Evolutionary conservation across 345 rosid species (phyloP).

Genomic region (Kernera saxatilis): DNA sequence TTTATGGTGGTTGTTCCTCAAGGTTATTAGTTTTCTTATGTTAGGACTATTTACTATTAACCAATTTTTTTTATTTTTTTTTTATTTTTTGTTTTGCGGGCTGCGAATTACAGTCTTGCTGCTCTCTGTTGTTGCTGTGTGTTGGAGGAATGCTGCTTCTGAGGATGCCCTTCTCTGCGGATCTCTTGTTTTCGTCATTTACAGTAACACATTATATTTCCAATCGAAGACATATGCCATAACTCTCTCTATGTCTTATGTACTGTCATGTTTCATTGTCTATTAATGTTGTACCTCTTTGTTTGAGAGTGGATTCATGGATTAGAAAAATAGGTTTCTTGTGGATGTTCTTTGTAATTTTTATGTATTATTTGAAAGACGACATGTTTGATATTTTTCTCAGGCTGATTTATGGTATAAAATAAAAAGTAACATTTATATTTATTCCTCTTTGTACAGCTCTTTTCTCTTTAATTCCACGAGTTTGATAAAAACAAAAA

Average conservation of each 20-base stretch:
- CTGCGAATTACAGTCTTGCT: constrained; percentile 39
- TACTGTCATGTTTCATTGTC: constrained; percentile 7
- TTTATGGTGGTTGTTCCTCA: no score
- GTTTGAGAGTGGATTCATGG: neutral
- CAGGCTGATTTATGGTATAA: no score
- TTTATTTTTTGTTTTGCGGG: neutral
- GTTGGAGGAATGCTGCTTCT: constrained; percentile 50
- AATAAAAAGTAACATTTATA: neutral
- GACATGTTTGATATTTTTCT: neutral
- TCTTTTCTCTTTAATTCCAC: neutral
- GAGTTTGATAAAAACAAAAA: neutral
- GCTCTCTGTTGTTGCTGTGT: constrained; percentile 45
- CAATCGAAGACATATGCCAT: neutral
- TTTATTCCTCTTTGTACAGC: neutral
- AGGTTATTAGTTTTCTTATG: neutral
- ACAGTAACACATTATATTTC: neutral
- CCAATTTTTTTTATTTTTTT: neutral
- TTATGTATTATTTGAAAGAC: neutral
- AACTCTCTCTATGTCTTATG: constrained; percentile 1
- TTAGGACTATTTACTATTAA: neutral
- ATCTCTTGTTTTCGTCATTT: neutral
- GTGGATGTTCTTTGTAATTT: neutral
- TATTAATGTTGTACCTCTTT: neutral
- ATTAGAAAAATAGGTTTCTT: neutral
- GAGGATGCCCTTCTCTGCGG: neutral